Base-by-base conservation (phyloP, 2,329 filamentous ascomycete genomes). In the Leptographium lundbergii region DNA sequence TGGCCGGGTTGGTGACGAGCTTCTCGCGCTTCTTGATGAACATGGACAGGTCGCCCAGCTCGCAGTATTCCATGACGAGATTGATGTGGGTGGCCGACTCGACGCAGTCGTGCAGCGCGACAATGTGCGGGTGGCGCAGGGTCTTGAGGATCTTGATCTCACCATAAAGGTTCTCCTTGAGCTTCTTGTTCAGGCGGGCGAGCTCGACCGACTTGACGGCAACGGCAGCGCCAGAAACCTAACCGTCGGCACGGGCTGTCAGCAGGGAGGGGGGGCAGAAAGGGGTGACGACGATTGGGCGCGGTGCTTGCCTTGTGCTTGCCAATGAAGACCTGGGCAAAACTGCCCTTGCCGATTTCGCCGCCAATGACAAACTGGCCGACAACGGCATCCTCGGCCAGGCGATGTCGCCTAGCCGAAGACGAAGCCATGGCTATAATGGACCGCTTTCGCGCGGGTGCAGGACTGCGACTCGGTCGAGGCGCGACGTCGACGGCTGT, bases 31-130 rank as follows among this genome's bases (percentile, higher is more conserved):
- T 95, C 79, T 94, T 95, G 75, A 99, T 96, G 73, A 99, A 97
- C 58, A 92, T 80, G 13, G 94, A 95, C 60, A 99, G 75, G 69
- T 99, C 94, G 25, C 94, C 92, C 48, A 99, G 81, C 69, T 95
- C 90, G 74, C 94, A 97, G 74, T 95, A 97, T 75, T 99, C 94
- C 92, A 97, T 99, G 63, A 97, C 86, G 60, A 99, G 81, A 73
- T 99, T 94, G 74, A 97, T 96, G 69, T 95, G 89, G 25, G 86
- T 86, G 4, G 83, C 77, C 0, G 89, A 87, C 72, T 97, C 91
- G 71, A 92, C 81, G 75, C 91, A 96, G 73, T 96, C 90, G 76
- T 96, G 91, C 54, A 99, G 85, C 66, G 91, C 89, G 65, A 97
- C 94, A 66, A 99, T 96, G 70, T 99, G 94, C 32, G 94, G 94